A percentile compares a stretch with the other conserved stretches of the same genome.
phyloP scores from a whole-genome alignment of 129 eudicot genomes.

The Chrysanthemum lavandulifolium region DNA sequence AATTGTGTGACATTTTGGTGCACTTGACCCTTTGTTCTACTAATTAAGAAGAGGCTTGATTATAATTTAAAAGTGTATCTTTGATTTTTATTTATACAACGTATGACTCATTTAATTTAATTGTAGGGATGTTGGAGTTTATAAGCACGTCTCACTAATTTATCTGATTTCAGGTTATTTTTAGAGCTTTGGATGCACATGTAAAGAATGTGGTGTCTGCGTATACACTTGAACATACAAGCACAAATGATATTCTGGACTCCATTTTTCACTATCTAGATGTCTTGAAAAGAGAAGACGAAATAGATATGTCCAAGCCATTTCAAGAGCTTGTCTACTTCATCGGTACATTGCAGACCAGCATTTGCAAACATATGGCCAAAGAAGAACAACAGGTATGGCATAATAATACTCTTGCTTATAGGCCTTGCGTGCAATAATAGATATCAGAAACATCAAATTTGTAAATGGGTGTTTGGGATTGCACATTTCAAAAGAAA shows the following conservation, averaged over 20 bases:
- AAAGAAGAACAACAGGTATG: constrained; percentile 96
- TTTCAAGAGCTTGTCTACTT: constrained; percentile 62
- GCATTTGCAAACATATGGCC: constrained; percentile 81
- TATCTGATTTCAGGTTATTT: constrained; percentile 59
- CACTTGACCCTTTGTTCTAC: no score
- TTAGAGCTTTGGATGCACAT: constrained; percentile 75
- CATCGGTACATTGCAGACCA: constrained; percentile 55
- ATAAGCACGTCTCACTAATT: no score
- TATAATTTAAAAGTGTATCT: no score
- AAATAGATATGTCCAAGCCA: constrained; percentile 27
- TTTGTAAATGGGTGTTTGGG: background rate
- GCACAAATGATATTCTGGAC: constrained; percentile 54
- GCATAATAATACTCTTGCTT: constrained; percentile 18
- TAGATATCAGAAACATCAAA: background rate
- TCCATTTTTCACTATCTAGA: constrained; percentile 51
- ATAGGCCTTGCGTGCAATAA: background rate
- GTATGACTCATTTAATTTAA: no score
- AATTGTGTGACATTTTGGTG: no score
- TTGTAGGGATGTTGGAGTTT: no score
- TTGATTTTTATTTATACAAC: no score
- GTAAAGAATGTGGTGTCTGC: constrained; percentile 77
- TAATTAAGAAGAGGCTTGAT: no score
- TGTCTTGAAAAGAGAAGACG: constrained; percentile 47
- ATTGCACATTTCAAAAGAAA: no score
- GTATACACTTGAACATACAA: constrained; percentile 74